Conservation (phyloP, 1,284 basidiomycete genomes). For the Cryptococcus deneoformans region DNA sequence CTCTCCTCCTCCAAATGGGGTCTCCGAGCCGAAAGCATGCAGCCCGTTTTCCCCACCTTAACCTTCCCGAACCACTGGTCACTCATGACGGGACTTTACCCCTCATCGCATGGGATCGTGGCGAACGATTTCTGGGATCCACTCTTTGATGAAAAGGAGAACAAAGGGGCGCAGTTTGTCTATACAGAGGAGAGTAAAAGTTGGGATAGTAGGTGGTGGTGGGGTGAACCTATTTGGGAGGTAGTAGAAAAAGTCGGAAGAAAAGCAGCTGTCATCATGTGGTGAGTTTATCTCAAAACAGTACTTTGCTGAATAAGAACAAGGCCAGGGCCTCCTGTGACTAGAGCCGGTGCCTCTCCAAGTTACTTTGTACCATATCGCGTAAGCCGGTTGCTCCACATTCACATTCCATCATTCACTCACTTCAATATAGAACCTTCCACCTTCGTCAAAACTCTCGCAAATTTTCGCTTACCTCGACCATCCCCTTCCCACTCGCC, state of each 20-base stretch:
- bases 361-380: conserved; percentile 75
- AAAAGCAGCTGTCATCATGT: conserved; percentile 84
- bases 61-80: conserved; percentile 94
- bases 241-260: conserved; percentile 70
- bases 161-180: conserved; percentile 16
- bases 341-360: conserved; percentile 61
- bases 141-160: neutral
- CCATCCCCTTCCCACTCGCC: conserved; percentile 63
- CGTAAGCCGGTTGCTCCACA: conserved; percentile 48
- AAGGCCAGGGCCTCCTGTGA: conserved; percentile 78
- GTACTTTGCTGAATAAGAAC: neutral
- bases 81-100: conserved; percentile 80
- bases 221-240: conserved; percentile 89
- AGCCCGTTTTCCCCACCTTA: conserved; percentile 80
- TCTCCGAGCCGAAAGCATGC: conserved; percentile 77
- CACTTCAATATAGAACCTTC: conserved; percentile 9
- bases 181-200: conserved; percentile 60
- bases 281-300: conserved; percentile 55
- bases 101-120: conserved; percentile 84
- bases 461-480: conserved; percentile 77
- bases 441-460: conserved; percentile 57
- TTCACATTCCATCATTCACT: neutral
- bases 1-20: conserved; percentile 53
- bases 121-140: conserved; percentile 92
- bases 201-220: conserved; percentile 76